A percentile compares a stretch with the other conserved stretches of the same genome.
These are phyloP conservation scores for Gossypium stocksii DNA, from an alignment of 345 rosid genomes.

Conservation along the genomic window DNA sequence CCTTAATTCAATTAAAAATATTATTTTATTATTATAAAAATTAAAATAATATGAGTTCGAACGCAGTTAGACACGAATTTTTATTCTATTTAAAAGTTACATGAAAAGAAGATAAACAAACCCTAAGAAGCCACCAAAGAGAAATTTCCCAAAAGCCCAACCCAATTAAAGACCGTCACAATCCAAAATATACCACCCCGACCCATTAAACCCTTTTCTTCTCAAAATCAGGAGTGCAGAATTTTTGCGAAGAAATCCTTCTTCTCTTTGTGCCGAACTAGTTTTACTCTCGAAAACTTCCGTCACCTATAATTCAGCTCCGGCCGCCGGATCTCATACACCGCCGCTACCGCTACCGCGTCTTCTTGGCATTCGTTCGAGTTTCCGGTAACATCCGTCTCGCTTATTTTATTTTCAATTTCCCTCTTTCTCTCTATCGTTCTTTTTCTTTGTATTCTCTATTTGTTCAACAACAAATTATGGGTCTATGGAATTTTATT, in stretches of 20 bases:
- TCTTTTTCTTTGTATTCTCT: neutral
- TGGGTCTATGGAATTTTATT: neutral
- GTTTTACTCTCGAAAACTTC: neutral
- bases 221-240: neutral
- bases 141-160: neutral
- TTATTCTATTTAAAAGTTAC: too few species aligned
- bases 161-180: neutral
- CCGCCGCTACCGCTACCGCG: neutral
- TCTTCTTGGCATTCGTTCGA: neutral
- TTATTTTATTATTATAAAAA: fast-evolving
- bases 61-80: too few species aligned
- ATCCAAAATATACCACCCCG: neutral
- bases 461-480: neutral
- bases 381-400: neutral
- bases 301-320: neutral
- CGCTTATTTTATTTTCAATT: neutral
- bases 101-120: too few species aligned
- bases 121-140: too few species aligned
- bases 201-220: neutral
- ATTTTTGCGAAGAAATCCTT: neutral
- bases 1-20: fast-evolving
- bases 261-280: neutral
- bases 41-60: too few species aligned
- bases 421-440: neutral
- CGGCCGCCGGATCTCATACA: neutral